These are phyloP conservation scores for Hypoxylon sp. DNA, from an alignment of 2,329 filamentous ascomycete species.

Conservation along the genomic window DNA sequence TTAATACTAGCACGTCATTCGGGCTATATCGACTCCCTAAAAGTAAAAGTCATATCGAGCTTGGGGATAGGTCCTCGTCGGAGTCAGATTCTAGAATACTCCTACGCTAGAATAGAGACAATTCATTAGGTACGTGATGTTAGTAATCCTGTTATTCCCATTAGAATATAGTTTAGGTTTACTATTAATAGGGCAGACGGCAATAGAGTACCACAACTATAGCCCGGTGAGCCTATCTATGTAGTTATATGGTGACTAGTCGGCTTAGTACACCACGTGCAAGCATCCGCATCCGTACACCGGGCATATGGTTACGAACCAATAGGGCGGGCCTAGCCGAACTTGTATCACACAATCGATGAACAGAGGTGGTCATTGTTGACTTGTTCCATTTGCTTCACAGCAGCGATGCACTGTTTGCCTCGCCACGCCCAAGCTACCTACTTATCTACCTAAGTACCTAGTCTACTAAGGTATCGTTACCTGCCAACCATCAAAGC, in stretches of 20 bases:
- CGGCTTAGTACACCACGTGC: constrained; percentile 23
- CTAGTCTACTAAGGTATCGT: constrained; percentile 7
- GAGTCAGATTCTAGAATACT: neutral
- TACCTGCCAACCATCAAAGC: constrained; percentile 36
- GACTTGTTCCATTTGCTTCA: constrained; percentile 24
- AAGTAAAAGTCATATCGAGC: neutral
- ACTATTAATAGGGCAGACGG: neutral
- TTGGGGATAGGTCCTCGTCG: neutral
- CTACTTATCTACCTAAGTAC: neutral
- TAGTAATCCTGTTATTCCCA: neutral
- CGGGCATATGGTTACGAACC: constrained; percentile 16
- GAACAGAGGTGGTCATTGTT: constrained; percentile 1
- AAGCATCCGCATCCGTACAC: constrained; percentile 31
- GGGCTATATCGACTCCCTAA: neutral
- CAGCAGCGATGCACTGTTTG: constrained; percentile 29
- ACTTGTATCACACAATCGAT: constrained; percentile 41
- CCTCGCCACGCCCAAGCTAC: constrained; percentile 16
- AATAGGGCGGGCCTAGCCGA: constrained; percentile 37
- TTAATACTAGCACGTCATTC: neutral
- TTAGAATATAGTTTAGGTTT: neutral
- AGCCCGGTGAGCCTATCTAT: neutral
- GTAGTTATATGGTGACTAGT: neutral
- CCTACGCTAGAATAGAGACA: too few relatives aligned
- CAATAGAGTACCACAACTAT: neutral
- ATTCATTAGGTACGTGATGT: too few relatives aligned